Base-by-base conservation (phyloP, 306 rosid genomes). In the Corylus americana region DNA sequence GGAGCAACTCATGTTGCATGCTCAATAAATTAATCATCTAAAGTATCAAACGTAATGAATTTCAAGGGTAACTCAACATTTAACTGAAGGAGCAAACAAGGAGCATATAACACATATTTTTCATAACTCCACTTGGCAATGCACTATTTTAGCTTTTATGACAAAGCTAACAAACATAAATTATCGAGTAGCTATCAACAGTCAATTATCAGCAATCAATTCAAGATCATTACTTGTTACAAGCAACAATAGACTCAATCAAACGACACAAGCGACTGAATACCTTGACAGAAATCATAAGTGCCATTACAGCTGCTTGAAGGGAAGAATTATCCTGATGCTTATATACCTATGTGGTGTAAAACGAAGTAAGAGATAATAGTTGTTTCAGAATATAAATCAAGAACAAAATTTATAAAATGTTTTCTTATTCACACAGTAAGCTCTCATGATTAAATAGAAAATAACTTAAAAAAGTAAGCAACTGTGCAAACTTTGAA, bases 201-300 rank as follows among this genome's bases (percentile, higher is more conserved):
- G 47, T 35, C 70, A 35, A 35, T 35, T 39, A 8, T 62, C 39
- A 29, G 69, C 44, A 27, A 62, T 27, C 39, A 29, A 62, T 62
- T 12, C 4, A 25, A 59, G 37, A 22, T 39, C 44, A 4, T 39
- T 42, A 42, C 45, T 42, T 42, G 45, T 42, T 42, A 42, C 45
- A 42, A 62, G 44, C 68, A 5, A 29, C 68, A 35, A 35, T 16
- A 35, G 22, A 64, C 7, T 45, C 17, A 5, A n/a, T 35, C 37
- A 64, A 64, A 64, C 22, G 16, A 35, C 7, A 35, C 22, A 64
- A 8, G 48, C 7, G 35, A 35, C 70, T 64, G 70, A 7, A 64
- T 64, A 64, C 70, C 70, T 64, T 64, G 70, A 35, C 48, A 17
- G 70, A 64, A 35, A 64, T 64, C 48, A 64, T 35, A 64, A 64